These are phyloP conservation scores for Gautieria morchelliformis DNA, from an alignment of 768 basidiomycete species.

Conservation along the genomic window DNA sequence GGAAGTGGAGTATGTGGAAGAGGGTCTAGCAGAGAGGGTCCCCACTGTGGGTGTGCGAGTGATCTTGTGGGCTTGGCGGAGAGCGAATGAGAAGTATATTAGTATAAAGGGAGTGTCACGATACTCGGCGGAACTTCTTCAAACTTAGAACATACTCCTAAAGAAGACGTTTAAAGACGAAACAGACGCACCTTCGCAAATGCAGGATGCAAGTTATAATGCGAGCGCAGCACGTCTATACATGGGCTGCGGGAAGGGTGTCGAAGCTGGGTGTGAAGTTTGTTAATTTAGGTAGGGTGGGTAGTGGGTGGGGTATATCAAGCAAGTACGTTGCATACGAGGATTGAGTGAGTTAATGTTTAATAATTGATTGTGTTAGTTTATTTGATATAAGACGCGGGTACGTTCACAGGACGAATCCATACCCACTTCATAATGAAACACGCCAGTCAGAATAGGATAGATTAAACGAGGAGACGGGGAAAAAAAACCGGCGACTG, in stretches of 20 bases:
- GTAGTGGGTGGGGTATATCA: too few species aligned
- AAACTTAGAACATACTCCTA: too few species aligned
- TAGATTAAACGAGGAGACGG: too few species aligned
- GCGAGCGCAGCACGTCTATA: conserved; percentile 58
- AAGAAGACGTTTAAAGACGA: too few species aligned
- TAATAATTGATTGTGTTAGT: too few species aligned
- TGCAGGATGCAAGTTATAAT: conserved; percentile 74
- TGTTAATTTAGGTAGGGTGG: too few species aligned
- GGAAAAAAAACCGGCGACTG: too few species aligned
- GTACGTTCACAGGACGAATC: conserved; percentile 62
- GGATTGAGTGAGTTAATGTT: too few species aligned
- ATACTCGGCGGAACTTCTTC: too few species aligned
- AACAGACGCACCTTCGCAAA: conserved; percentile 60
- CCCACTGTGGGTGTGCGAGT: conserved; percentile 33
- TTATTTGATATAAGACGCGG: not conserved
- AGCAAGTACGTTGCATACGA: not conserved
- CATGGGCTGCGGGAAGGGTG: conserved; percentile 64
- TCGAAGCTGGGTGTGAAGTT: conserved; percentile 43
- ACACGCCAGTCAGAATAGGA: not conserved
- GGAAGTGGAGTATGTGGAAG: not conserved
- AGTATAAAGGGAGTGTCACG: too few species aligned
- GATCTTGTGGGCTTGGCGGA: conserved; percentile 67
- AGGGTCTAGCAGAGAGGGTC: not conserved
- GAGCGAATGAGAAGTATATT: conserved; percentile 23
- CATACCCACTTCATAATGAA: conserved; percentile 46